Evolutionary conservation across 345 rosid species (phyloP), one percentile per base, ranked within the genome.

Genomic region (thale cress (Arabidopsis thaliana)): DNA sequence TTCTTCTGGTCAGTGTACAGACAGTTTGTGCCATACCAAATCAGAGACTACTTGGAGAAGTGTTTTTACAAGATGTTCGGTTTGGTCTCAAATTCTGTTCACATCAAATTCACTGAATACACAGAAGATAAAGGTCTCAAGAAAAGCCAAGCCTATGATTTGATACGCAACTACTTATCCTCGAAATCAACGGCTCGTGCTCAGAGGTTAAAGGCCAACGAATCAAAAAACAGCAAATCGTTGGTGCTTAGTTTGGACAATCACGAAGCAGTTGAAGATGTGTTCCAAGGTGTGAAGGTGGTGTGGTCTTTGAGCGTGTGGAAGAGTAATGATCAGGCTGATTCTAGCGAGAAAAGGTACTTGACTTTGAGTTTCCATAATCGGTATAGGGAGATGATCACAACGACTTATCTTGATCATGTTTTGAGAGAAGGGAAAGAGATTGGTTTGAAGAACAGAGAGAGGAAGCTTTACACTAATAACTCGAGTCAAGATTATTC

Each of bases 61-160:
- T 51, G 45, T 14, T 5, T 81, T 58, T 74, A 82, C 68, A 86
- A 83, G 52, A 72, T 80, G 46, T 37, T 88, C 16, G 44, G 71
- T 13, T 68, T 53, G 41, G 34, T 78, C 11, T 48, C 78, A 16
- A 84, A 79, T 16, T 82, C 67, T 44, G 71, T 80, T 41, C 74
- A 81, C 59, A 82, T 88, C 61, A 86, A 69, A 11, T 83, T 88
- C 82, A 8, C 41, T n/a, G 90, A 88, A 52, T 82, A 75, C 63
- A 46, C 78, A 5, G 84, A 82, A 0, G 85, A 55, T 55, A 30
- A 83, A 59, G 74, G 83, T 38, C 67, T 82, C 63, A 75, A 41
- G 66, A 71, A 52, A 13, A 82, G 84, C 51, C 81, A 82, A 20
- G 80, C 76, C 14, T 88, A 78, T 64, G 25, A 45, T 7, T 6